Evolutionary conservation across 1,284 basidiomycete genomes (phyloP).

Genomic region (Pterula multifida): DNA sequence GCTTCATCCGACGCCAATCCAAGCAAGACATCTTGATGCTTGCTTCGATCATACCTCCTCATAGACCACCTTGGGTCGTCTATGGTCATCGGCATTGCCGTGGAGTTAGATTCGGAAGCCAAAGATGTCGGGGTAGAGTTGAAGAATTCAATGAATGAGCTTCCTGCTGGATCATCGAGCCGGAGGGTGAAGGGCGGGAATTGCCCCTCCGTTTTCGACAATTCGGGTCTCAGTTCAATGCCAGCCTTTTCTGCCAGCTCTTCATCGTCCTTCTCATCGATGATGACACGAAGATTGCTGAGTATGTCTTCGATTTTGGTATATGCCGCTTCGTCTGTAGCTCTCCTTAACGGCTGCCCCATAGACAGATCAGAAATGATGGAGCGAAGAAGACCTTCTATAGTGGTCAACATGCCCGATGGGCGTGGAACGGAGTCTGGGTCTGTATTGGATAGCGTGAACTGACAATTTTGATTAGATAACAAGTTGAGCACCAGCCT

Average conservation of each 20-base stretch:
- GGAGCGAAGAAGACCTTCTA: slow-evolving; percentile 88
- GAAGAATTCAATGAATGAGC: slow-evolving; percentile 86
- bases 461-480: not conserved
- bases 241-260: slow-evolving; percentile 25
- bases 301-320: slow-evolving; percentile 74
- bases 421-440: not conserved
- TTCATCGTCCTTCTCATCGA: slow-evolving; percentile 59
- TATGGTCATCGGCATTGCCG: slow-evolving; percentile 37
- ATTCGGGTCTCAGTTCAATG: slow-evolving; percentile 13
- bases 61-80: slow-evolving; percentile 91
- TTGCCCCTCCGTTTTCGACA: slow-evolving; percentile 31
- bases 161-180: slow-evolving; percentile 90
- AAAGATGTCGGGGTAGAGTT: not conserved
- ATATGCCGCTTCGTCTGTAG: slow-evolving; percentile 71
- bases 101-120: not conserved
- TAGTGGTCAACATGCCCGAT: slow-evolving; percentile 85
- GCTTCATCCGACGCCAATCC: slow-evolving; percentile 56
- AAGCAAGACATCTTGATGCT: slow-evolving; percentile 75
- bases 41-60: slow-evolving; percentile 74
- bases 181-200: slow-evolving; percentile 75
- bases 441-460: not conserved
- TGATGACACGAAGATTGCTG: slow-evolving; percentile 51
- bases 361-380: slow-evolving; percentile 73
- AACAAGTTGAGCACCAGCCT: not conserved
- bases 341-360: slow-evolving; percentile 80